Conservation (phyloP, 495 filamentous ascomycete genomes). For the Penicillium salamii region DNA sequence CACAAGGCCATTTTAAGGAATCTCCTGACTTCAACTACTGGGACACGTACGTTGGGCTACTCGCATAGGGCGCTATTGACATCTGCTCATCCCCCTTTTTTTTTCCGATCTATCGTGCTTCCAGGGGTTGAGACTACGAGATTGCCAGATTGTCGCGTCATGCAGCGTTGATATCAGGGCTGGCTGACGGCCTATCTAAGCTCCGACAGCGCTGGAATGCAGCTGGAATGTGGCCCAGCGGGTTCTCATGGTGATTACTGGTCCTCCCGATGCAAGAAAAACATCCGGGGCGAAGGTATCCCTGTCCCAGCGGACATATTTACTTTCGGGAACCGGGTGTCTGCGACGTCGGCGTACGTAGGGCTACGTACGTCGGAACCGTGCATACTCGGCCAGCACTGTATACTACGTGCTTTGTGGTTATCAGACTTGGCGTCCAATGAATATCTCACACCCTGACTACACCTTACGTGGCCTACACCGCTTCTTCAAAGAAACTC, state of each 20-base stretch:
- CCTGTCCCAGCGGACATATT: slow-evolving; percentile 5
- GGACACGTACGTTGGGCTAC: neutral
- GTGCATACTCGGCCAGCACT: neutral
- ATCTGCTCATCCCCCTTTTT: too few species aligned
- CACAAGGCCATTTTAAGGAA: slow-evolving; percentile 6
- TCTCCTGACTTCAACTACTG: neutral
- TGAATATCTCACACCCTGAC: neutral
- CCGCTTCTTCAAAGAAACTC: neutral
- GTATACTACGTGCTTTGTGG: neutral
- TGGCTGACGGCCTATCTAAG: neutral
- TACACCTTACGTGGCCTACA: neutral
- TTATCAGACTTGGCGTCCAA: neutral
- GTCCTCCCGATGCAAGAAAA: slow-evolving; percentile 2
- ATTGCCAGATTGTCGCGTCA: neutral
- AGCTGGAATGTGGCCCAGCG: slow-evolving; percentile 24
- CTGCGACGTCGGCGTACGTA: slow-evolving; percentile 1
- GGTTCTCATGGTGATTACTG: slow-evolving; percentile 26
- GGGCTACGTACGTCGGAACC: slow-evolving; percentile 4
- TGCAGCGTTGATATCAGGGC: neutral
- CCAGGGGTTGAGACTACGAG: too few species aligned
- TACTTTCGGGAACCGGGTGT: neutral
- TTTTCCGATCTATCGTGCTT: too few species aligned
- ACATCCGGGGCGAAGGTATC: slow-evolving; percentile 1
- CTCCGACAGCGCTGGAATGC: slow-evolving; percentile 19
- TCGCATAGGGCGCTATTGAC: too few species aligned